A percentile compares a stretch with the other conserved stretches of the same genome.
Evolutionary conservation across 2,329 filamentous ascomycete genomes (phyloP).

Genomic region (Grosmannia clavigera): DNA sequence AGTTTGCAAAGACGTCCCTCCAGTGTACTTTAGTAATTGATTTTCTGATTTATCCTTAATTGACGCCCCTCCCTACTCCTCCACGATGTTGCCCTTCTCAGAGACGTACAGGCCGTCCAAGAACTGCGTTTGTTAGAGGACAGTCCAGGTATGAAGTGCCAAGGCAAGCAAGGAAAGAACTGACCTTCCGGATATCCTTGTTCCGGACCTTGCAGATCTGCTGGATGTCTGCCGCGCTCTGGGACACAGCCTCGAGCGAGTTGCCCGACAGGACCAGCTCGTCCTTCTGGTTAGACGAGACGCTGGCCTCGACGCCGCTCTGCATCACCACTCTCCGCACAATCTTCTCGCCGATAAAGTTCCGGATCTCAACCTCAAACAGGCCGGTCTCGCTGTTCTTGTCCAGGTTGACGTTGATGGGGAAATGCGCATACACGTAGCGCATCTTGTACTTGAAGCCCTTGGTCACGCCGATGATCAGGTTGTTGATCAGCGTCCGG

Average conservation of each 20-base stretch:
- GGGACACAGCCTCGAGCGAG: conserved; percentile 93
- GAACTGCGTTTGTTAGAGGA: conserved; percentile 50
- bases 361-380: conserved; percentile 94
- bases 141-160: not conserved
- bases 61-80: conserved; percentile 37
- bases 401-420: conserved; percentile 99
- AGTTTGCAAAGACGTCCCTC: not conserved
- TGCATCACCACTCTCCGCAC: conserved; percentile 86
- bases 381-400: conserved; percentile 86
- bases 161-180: not conserved
- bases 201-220: conserved; percentile 99
- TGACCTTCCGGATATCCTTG: conserved; percentile 99
- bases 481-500: conserved; percentile 95
- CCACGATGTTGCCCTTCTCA: conserved; percentile 90
- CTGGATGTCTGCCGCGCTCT: conserved; percentile 98
- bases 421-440: conserved; percentile 99
- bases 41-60: not conserved
- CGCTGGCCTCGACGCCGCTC: conserved; percentile 77
- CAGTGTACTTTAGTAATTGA: not conserved
- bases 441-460: conserved; percentile 99
- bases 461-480: conserved; percentile 96
- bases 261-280: conserved; percentile 89
- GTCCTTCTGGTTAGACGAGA: conserved; percentile 91
- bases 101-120: conserved; percentile 99
- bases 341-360: conserved; percentile 99